Evolutionary conservation across 306 rosid species (phyloP), one percentile per base, ranked within the genome.

Genomic region (Argentina anserina): DNA sequence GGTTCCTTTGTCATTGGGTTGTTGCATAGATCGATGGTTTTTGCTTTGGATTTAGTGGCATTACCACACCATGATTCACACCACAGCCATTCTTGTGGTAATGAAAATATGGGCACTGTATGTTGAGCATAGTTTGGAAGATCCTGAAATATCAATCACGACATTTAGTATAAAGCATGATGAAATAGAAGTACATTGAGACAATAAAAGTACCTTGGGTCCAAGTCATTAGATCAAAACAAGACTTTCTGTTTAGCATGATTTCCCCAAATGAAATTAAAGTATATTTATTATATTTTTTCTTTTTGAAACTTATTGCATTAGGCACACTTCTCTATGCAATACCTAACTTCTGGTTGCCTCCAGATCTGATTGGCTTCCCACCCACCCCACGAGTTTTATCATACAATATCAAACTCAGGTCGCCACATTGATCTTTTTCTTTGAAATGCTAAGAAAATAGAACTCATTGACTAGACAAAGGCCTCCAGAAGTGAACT

Each of bases 81-180:
- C 99, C 99, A 95, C 36, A 95, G 86, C 99, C 99, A 95, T 82
- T 95, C 99, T 88, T 91, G 96, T 1, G 99, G 99, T 50, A 95
- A 83, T 31, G 99, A 95, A 75, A 90, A 95, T 60, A 91, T 95
- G 74, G 97, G 99, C 55, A 91, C 99, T 0, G 73, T 82, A 67
- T 95, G 99, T 83, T 95, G 99, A 72, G 99, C 99, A 81, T 95
- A 95, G 82, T 95, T 95, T n/a, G 99, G 99, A 72, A 95, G 99
- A 88, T 95, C 99, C 99, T 95, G 90, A 80, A 85, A 47, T 58
- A 75, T 65, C 21, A 70, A 55, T 1, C 9, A 37, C 14, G 40
- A 5, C 28, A 63, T 74, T 71, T 10, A 60, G 79, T 46, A 61
- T 23, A 23, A 55, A 9, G 9, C 11, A 66, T 60, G 23, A 21